Evolutionary conservation across 257 asterid genomes (phyloP).

Genomic region (Thymus mandschuricus): DNA sequence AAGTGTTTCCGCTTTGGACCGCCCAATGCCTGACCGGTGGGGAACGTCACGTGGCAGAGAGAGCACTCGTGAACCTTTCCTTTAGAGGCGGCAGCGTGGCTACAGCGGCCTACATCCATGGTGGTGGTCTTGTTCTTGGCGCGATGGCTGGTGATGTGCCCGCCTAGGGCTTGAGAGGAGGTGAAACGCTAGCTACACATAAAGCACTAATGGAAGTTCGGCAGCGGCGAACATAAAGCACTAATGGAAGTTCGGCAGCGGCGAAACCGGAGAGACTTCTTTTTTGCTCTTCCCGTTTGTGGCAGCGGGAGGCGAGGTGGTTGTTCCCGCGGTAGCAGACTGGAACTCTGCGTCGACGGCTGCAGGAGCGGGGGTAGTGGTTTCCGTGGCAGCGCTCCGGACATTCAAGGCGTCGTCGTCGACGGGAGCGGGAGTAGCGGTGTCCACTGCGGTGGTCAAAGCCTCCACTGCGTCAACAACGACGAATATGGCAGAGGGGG

Average conservation of each 20-base stretch:
- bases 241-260: neutral
- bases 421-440: neutral
- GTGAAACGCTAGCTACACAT: neutral
- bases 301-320: neutral
- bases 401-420: neutral
- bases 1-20: conserved; percentile 15
- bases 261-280: neutral
- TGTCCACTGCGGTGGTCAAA: neutral
- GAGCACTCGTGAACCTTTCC: neutral
- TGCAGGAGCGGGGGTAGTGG: no score
- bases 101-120: neutral
- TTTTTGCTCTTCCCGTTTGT: neutral
- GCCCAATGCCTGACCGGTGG: conserved; percentile 16
- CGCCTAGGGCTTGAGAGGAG: neutral
- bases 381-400: neutral
- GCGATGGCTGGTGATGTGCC: neutral
- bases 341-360: no score
- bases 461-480: neutral
- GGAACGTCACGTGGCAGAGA: neutral
- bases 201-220: neutral
- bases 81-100: no score
- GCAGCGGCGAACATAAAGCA: neutral
- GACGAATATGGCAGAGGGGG: no score
- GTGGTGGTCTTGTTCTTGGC: neutral
- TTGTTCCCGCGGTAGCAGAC: neutral